These are phyloP conservation scores for Chenopodium album DNA, from an alignment of 148 eudicot genomes.

Conservation along the genomic window DNA sequence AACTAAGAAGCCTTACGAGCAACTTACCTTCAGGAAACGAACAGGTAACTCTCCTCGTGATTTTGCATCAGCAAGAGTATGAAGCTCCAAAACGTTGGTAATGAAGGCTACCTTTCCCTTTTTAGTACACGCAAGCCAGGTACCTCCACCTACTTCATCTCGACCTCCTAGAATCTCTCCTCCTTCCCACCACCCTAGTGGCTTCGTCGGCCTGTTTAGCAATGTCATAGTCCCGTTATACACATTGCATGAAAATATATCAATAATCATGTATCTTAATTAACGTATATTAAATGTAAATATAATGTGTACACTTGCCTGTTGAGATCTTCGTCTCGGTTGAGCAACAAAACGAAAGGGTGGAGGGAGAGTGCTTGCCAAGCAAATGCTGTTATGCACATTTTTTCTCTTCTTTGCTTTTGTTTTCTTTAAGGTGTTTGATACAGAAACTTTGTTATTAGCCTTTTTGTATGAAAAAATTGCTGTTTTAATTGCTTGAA, in stretches of 20 bases:
- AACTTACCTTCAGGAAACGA: slow-evolving; percentile 51
- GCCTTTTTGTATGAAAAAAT: background rate
- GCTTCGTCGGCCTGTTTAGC: slow-evolving; percentile 46
- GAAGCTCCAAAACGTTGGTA: slow-evolving; percentile 71
- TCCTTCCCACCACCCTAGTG: slow-evolving; percentile 71
- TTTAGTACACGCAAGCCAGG: slow-evolving; percentile 67
- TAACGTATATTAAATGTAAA: background rate
- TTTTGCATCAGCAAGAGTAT: slow-evolving; percentile 51
- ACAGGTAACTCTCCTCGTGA: slow-evolving; percentile 69
- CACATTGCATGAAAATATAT: background rate
- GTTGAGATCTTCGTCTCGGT: slow-evolving; percentile 70
- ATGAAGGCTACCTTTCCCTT: slow-evolving; percentile 63
- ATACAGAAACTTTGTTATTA: background rate
- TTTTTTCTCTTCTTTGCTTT: slow-evolving; percentile 15
- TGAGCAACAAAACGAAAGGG: slow-evolving; percentile 61
- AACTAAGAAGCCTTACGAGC: background rate
- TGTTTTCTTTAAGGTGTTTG: background rate
- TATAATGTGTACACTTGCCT: slow-evolving; percentile 33
- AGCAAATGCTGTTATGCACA: slow-evolving; percentile 63
- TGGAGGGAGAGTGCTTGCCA: slow-evolving; percentile 65
- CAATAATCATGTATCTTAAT: background rate
- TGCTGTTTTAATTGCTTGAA: background rate
- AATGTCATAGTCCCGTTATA: background rate
- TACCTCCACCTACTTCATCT: slow-evolving; percentile 75
- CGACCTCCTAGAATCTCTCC: slow-evolving; percentile 70